Conservation (phyloP, 257 asterid genomes). For the Coffea canephora region DNA sequence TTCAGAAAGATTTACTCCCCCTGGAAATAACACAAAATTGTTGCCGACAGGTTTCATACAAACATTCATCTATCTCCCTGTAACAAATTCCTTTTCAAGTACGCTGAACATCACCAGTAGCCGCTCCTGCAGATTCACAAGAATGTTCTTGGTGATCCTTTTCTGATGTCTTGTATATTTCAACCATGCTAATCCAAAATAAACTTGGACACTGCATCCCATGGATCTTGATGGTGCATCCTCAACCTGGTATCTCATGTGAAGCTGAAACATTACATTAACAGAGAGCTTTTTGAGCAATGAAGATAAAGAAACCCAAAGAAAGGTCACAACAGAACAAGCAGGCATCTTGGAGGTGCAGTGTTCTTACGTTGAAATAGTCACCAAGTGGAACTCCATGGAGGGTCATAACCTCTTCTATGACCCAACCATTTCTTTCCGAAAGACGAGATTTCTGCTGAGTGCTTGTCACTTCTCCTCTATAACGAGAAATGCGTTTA, state of each 20-base stretch:
- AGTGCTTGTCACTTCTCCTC: conserved; percentile 97
- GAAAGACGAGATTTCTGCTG: conserved; percentile 77
- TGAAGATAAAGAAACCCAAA: not conserved
- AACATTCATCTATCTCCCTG: conserved; percentile 29
- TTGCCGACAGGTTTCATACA: not conserved
- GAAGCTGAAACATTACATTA: conserved; percentile 57
- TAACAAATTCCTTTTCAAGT: conserved; percentile 84
- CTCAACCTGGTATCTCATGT: conserved; percentile 78
- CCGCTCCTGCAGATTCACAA: conserved; percentile 69
- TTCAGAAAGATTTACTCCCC: not conserved
- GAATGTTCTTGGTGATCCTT: conserved; percentile 76
- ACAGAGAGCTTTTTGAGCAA: not conserved
- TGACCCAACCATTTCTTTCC: conserved; percentile 71
- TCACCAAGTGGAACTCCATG: conserved; percentile 95
- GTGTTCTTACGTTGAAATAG: conserved; percentile 66
- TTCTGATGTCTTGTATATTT: conserved; percentile 72
- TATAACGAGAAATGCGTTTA: conserved; percentile 64
- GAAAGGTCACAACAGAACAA: not conserved
- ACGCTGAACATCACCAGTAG: conserved; percentile 70
- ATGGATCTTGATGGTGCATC: conserved; percentile 64
- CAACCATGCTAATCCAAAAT: conserved; percentile 78
- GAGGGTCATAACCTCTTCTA: conserved; percentile 97
- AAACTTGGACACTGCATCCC: conserved; percentile 80
- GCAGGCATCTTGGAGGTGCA: not conserved
- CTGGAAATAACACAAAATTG: not conserved